These are phyloP conservation scores for Eutrema yunnanense DNA, from an alignment of 345 rosid species.

Conservation along the genomic window DNA sequence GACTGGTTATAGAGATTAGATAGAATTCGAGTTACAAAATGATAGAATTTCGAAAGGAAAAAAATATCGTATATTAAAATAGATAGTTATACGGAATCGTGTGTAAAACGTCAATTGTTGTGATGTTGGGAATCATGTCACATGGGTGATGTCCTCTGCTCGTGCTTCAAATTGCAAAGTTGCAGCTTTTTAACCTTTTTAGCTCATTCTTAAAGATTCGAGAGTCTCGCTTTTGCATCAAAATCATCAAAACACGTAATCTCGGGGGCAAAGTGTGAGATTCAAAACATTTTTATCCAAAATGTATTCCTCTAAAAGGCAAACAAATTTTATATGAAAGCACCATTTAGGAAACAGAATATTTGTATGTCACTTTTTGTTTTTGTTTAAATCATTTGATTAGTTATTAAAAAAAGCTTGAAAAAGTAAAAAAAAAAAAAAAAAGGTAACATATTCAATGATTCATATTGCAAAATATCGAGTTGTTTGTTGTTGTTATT, in stretches of 20 bases:
- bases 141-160: conserved; percentile 29
- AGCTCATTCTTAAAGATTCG: conserved; percentile 6
- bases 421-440: no score
- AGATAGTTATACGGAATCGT: not conserved
- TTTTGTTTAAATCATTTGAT: not conserved
- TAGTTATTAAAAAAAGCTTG: not conserved
- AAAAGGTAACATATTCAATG: not conserved
- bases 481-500: no score
- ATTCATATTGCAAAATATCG: no score
- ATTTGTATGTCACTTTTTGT: not conserved
- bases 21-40: not conserved
- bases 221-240: conserved; percentile 19
- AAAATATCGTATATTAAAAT: not conserved
- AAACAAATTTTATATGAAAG: not conserved
- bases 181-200: conserved; percentile 23
- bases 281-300: not conserved
- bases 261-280: not conserved
- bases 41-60: not conserved
- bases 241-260: conserved; percentile 23
- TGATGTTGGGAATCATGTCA: conserved; percentile 30
- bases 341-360: not conserved
- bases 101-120: conserved; percentile 17
- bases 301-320: not conserved
- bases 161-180: conserved; percentile 20
- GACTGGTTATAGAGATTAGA: not conserved